Percentiles rank a stretch among this genome's conserved stretches.
These are phyloP conservation scores for Trichoderma orchidacearum DNA, from an alignment of 495 filamentous ascomycete species.

Conservation along the genomic window DNA sequence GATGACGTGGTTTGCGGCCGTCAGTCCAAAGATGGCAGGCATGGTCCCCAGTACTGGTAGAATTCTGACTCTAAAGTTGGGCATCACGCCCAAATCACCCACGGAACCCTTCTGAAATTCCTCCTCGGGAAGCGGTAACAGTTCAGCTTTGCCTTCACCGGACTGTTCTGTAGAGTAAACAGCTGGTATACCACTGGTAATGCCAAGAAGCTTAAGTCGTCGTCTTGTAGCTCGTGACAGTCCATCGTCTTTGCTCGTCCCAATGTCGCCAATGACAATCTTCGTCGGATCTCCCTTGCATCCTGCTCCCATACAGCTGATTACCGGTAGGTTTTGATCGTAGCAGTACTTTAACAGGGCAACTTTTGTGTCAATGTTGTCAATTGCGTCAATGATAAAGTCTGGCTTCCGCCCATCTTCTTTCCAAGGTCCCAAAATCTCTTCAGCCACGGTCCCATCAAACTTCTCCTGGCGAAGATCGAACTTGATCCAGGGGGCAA, in stretches of 20 bases:
- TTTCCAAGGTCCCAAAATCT: constrained; percentile 49
- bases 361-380: constrained; percentile 96
- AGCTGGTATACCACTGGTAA: constrained; percentile 75
- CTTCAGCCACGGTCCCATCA: constrained; percentile 45
- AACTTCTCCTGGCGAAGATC: constrained; percentile 83
- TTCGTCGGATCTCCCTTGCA: constrained; percentile 94
- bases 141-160: constrained; percentile 78
- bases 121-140: constrained; percentile 76
- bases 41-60: constrained; percentile 91
- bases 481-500: constrained; percentile 84
- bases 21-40: constrained; percentile 91
- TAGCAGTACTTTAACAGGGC: constrained; percentile 81
- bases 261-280: constrained; percentile 88
- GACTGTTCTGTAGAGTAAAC: constrained; percentile 91
- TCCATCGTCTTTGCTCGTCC: constrained; percentile 74
- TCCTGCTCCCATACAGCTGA: constrained; percentile 93
- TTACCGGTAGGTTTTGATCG: constrained; percentile 57
- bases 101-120: constrained; percentile 83
- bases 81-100: constrained; percentile 71
- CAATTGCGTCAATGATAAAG: constrained; percentile 92
- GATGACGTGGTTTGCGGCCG: constrained; percentile 82
- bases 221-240: constrained; percentile 75
- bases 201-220: constrained; percentile 60
- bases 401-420: constrained; percentile 55
- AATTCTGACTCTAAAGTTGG: constrained; percentile 88